A percentile compares a stretch with the other conserved stretches of the same genome.
Evolutionary conservation across 2,329 filamentous ascomycete species (phyloP).

Genomic region (Aspergillus transmontanensis): DNA sequence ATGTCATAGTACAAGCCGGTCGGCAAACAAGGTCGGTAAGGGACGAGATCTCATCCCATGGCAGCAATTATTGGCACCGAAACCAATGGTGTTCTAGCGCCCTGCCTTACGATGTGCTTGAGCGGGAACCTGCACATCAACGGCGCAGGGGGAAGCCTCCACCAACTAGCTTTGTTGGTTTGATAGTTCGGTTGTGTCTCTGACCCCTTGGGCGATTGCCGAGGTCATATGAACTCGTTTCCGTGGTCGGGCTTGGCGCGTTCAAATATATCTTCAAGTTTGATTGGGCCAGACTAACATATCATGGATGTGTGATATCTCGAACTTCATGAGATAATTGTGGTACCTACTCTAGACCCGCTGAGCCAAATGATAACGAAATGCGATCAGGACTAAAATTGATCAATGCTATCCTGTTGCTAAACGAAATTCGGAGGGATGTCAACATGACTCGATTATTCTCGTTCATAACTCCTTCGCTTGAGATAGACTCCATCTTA

Average conservation of each 20-base stretch:
- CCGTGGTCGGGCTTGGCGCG: background rate
- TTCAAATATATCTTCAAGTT: background rate
- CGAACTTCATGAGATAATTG: rapidly evolving
- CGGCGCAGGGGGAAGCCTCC: background rate
- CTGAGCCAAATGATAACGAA: background rate
- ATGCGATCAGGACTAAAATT: background rate
- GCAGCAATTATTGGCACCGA: background rate
- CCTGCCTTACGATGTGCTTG: background rate
- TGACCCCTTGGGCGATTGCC: background rate
- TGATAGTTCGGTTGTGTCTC: background rate
- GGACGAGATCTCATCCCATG: background rate
- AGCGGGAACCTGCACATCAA: background rate
- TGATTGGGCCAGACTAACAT: background rate
- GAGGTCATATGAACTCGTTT: background rate
- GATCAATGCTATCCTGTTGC: background rate
- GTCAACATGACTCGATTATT: no score
- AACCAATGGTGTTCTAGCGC: background rate
- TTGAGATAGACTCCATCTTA: background rate
- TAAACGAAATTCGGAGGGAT: no score
- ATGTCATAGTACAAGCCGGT: background rate
- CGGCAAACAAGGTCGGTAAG: background rate
- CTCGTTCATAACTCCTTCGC: background rate
- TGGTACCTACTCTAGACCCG: no score
- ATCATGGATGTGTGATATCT: background rate
- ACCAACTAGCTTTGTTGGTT: background rate